These are phyloP conservation scores for Crithidia brevicula DNA, from an alignment of 208 protist genomes.

Conservation along the genomic window DNA sequence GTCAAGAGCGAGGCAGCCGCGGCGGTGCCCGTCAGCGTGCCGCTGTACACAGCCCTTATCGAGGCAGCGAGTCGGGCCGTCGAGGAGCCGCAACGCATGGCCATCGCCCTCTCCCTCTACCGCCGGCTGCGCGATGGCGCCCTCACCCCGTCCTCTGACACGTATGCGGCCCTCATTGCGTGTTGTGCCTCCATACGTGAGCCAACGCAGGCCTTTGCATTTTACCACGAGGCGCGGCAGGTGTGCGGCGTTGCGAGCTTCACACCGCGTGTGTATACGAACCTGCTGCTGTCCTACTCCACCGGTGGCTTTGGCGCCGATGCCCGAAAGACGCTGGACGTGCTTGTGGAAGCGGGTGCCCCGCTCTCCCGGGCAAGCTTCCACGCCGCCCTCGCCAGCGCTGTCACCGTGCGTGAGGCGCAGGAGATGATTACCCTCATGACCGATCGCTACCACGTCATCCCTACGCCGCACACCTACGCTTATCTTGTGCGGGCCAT, in stretches of 20 bases:
- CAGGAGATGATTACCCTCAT: constrained; percentile 77
- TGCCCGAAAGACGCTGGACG: constrained; percentile 68
- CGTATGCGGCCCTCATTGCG: constrained; percentile 82
- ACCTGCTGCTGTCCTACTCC: constrained; percentile 74
- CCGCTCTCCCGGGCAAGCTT: constrained; percentile 73
- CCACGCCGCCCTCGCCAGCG: constrained; percentile 70
- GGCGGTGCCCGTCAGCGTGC: constrained; percentile 70
- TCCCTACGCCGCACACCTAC: constrained; percentile 77
- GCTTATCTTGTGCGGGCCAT: constrained; percentile 62
- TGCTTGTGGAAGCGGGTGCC: constrained; percentile 82
- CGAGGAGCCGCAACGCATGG: constrained; percentile 62
- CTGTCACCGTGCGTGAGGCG: constrained; percentile 68
- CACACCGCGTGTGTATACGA: constrained; percentile 71
- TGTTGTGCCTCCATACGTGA: constrained; percentile 69
- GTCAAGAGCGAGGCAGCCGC: constrained; percentile 50
- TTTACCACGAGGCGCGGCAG: constrained; percentile 81
- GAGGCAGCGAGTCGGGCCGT: constrained; percentile 62
- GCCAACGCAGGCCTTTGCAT: constrained; percentile 82
- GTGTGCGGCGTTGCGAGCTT: constrained; percentile 52
- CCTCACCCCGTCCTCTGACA: constrained; percentile 52
- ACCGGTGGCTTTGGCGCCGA: constrained; percentile 70
- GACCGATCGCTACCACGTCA: constrained; percentile 61
- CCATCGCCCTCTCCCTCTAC: constrained; percentile 80
- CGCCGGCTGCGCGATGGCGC: constrained; percentile 70
- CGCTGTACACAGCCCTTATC: constrained; percentile 80